Evolutionary conservation across 176 grass and related monocot species (phyloP).

Genomic region (Avena atlantica): DNA sequence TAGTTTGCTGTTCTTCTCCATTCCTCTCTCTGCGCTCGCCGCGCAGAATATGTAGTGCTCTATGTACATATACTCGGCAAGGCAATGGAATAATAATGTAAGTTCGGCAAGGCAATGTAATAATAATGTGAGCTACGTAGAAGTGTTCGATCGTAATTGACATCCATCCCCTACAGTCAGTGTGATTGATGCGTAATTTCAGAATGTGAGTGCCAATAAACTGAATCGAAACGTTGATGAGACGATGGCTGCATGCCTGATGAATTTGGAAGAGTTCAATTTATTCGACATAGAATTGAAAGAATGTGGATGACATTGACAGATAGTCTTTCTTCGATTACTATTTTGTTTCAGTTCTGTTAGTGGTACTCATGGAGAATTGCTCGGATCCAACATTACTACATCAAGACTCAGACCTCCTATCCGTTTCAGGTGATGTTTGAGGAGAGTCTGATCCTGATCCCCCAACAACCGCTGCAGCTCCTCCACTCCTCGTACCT

Average conservation of each 20-base stretch:
- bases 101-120: neutral
- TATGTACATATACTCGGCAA: conserved; percentile 1
- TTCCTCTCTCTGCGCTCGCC: neutral
- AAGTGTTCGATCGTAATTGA: neutral
- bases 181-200: neutral
- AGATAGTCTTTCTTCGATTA: neutral
- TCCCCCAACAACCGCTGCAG: neutral
- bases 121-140: conserved; percentile 32
- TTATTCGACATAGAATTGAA: neutral
- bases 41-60: neutral
- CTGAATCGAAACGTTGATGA: neutral
- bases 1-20: neutral
- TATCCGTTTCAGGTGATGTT: neutral
- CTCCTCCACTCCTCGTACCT: neutral
- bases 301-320: neutral
- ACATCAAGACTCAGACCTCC: neutral
- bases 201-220: neutral
- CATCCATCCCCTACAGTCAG: too few relatives aligned
- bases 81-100: conserved; percentile 30
- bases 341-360: neutral
- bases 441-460: neutral
- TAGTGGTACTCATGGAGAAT: neutral
- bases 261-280: neutral
- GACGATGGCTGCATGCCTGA: neutral
- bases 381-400: neutral